Base-by-base conservation (phyloP, 2,329 filamentous ascomycete genomes). In the Monilinia polystroma region DNA sequence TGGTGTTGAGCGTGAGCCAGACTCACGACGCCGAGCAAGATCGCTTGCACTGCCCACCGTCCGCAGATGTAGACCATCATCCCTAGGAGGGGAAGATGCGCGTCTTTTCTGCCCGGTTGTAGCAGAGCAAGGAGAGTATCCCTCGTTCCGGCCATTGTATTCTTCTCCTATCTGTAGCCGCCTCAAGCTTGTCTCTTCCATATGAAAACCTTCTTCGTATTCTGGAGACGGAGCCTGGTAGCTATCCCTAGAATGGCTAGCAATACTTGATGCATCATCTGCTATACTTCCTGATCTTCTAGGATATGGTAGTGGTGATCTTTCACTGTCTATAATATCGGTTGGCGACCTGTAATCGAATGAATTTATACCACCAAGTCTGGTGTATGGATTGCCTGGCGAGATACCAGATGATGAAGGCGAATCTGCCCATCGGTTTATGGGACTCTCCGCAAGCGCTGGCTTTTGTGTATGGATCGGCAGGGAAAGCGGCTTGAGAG, bases 81-180 rank as follows among this genome's bases (percentile, higher is more conserved):
- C 86, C 66, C 83, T 81, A 51, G 86, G 87, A 26, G 87, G 75
- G n/a, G 85, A 77, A 18, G 85, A 87, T 68, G 87, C 87, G 67
- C 87, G 82, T 74, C 87, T 81, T 76, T 90, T 90, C 72, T 85
- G 83, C 59, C 86, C 85, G 65, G 82, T 80, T 26, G 53, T 65
- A 51, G 79, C 76, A 56, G 70, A 69, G 29, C 71, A 68, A 18
- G 75, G 72, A 11, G 75, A 76, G 51, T 74, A 74, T 29, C 66
- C 64, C 49, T 76, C 75, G 52, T 66, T 59, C 14, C 74, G 72
- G 60, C 53, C 63, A 78, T 80, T 73, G 68, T 82, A 79, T 67
- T 86, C 84, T 69, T 84, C 82, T 38, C 45, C 58, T 69, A 85
- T 80, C 69, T 84, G 80, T 66, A 85, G 76, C 64, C 83, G 72